Conservation (phyloP, 352 stramenopile species). For the Phytophthora ohioensis region DNA sequence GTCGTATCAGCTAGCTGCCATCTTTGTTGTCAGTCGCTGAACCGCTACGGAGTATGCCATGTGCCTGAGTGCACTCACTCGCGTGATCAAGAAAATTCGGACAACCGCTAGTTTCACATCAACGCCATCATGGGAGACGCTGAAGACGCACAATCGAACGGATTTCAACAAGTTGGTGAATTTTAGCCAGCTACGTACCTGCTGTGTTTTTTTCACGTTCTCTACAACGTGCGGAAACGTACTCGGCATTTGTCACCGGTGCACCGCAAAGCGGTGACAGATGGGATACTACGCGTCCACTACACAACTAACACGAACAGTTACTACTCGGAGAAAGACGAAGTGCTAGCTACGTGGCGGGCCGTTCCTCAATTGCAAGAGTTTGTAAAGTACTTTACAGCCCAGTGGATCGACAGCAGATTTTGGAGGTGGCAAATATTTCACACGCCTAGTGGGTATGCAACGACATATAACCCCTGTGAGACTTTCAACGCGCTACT, state of each 20-base stretch:
- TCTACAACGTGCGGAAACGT: conserved; percentile 14
- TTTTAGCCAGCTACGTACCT: conserved; percentile 8
- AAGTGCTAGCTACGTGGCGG: not conserved
- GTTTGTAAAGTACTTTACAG: conserved; percentile 1
- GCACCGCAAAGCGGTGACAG: not conserved
- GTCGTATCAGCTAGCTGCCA: conserved; percentile 14
- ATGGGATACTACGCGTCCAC: conserved; percentile 3
- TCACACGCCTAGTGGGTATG: conserved; percentile 5
- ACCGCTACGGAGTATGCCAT: conserved; percentile 19
- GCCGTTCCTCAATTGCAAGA: not conserved
- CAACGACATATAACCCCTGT: conserved; percentile 18
- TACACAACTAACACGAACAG: conserved; percentile 5
- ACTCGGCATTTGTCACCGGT: not conserved
- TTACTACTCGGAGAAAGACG: conserved; percentile 7
- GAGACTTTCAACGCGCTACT: conserved; percentile 22
- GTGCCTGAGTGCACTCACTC: not conserved
- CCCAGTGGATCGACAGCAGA: conserved; percentile 11
- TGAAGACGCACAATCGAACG: conserved; percentile 9
- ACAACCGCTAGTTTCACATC: not conserved
- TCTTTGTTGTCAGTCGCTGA: conserved; percentile 21
- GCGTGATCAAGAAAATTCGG: not conserved
- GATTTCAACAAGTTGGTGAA: conserved; percentile 1
- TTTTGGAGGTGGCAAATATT: conserved; percentile 28
- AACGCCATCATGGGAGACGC: conserved; percentile 7
- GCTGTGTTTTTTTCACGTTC: not conserved